Evolutionary conservation across 345 rosid genomes (phyloP), one percentile per base, ranked within the genome.

Genomic region (Syzygium aqueum): DNA sequence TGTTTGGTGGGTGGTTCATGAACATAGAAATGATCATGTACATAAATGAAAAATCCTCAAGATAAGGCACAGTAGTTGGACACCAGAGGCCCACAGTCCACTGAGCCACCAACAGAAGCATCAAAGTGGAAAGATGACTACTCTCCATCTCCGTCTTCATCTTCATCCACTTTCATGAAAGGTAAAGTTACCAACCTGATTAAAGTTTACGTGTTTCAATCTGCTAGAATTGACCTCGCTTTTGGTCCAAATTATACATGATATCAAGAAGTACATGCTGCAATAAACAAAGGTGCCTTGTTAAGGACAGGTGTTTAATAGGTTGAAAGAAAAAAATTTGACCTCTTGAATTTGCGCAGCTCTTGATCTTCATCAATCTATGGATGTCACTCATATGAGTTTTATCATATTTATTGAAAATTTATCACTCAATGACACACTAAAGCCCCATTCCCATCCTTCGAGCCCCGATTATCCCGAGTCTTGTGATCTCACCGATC

Each of bases 21-120:
- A 33, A 33, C 49, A 22, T 37, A 5, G 49, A 19, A 33, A 19
- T 73, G 80, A 37, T 73, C 80, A 19, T 46, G 11, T 19, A 19
- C 25, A 33, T 73, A 8, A 73, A 33, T 19, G 57, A 33, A 17
- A 33, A 8, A 65, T 23, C 80, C 80, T 67, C 80, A 37, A 73
- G 80, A 73, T 73, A 73, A 73, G 80, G 80, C 19, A 51, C 54
- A 53, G 23, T 40, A 28, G 43, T 49, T 3, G 53, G 56, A 51
- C 61, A 51, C 61, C 85, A 28, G n/a, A 84, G 85, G 85, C 85
- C 85, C 85, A 84, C 85, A 7, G 23, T 84, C 85, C 85, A 84
- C 85, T 52, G 12, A 52, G 80, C 85, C 59, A 51, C 46, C 28
- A 53, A 9, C 61, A n/a, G 43, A 54, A n/a, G 59, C 40, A 54